These are phyloP conservation scores for Botryotinia calthae DNA, from an alignment of 2,329 filamentous ascomycete species.

Conservation along the genomic window DNA sequence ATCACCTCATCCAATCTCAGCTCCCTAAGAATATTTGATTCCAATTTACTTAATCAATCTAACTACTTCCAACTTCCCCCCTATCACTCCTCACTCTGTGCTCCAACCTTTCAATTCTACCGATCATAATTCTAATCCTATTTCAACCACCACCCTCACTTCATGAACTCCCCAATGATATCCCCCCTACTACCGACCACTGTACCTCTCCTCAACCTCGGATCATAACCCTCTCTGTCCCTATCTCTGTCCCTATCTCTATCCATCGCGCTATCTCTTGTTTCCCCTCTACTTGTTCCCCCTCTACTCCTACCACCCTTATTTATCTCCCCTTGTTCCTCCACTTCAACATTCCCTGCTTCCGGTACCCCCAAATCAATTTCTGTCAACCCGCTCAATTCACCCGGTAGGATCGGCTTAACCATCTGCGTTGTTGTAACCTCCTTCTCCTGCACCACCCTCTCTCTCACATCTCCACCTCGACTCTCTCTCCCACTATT, in stretches of 20 bases:
- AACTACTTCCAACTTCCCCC: background rate
- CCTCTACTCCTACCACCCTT: background rate
- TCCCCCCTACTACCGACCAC: background rate
- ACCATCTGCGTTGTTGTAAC: slow-evolving; percentile 18
- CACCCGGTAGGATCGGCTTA: slow-evolving; percentile 22
- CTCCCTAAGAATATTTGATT: background rate
- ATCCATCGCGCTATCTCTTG: background rate
- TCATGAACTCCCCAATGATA: background rate
- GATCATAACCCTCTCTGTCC: slow-evolving; percentile 8
- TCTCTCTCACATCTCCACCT: background rate
- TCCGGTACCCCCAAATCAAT: slow-evolving; percentile 22
- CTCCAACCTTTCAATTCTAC: background rate
- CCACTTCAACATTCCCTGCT: slow-evolving; percentile 24
- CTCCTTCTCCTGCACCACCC: background rate
- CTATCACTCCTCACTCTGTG: background rate
- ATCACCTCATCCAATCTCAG: background rate
- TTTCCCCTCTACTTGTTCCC: background rate
- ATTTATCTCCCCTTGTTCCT: background rate
- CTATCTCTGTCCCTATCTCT: background rate
- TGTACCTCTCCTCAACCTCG: slow-evolving; percentile 18
- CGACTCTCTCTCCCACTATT: background rate
- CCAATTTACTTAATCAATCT: background rate
- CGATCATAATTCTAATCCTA: background rate
- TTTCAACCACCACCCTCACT: background rate
- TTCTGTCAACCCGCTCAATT: slow-evolving; percentile 30